A percentile compares a stretch with the other conserved stretches of the same genome.
Conservation (phyloP, 2,329 filamentous ascomycete genomes). For the Chaetothyriales sp. region DNA sequence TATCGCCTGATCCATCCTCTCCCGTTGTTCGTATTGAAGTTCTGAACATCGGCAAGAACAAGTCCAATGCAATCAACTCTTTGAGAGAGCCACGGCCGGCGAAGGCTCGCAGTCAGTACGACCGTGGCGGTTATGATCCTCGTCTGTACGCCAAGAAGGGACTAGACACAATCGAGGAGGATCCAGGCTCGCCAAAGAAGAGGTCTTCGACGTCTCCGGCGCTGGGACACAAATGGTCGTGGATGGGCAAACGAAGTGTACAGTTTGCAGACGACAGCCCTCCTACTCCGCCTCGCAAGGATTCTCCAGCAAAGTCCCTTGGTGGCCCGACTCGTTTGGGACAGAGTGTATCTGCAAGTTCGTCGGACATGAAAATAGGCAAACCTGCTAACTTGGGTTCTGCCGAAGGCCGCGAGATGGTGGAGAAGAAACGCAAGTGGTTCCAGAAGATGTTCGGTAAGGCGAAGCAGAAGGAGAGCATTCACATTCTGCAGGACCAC, state of each 20-base stretch:
- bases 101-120: conserved; percentile 13
- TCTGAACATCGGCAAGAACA: conserved; percentile 41
- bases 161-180: conserved; percentile 33
- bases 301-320: conserved; percentile 15
- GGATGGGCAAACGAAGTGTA: conserved; percentile 28
- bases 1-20: conserved; percentile 38
- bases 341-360: conserved; percentile 1
- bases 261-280: conserved; percentile 19
- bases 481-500: conserved; percentile 29
- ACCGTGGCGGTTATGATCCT: conserved; percentile 18
- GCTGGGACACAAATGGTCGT: conserved; percentile 31
- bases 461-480: conserved; percentile 18
- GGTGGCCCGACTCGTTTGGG: conserved; percentile 5
- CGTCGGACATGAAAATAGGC: conserved; percentile 7
- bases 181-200: conserved; percentile 24
- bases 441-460: conserved; percentile 19
- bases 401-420: conserved; percentile 10
- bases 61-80: conserved; percentile 16
- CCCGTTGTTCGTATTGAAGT: conserved; percentile 35
- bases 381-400: neutral
- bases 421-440: conserved; percentile 16
- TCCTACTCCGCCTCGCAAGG: conserved; percentile 10
- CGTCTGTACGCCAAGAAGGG: conserved; percentile 19
- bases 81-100: conserved; percentile 21
- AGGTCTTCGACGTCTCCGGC: conserved; percentile 4